Evolutionary conservation across 257 asterid species (phyloP), one percentile per base, ranked within the genome.

Genomic region (Solanum piurae): DNA sequence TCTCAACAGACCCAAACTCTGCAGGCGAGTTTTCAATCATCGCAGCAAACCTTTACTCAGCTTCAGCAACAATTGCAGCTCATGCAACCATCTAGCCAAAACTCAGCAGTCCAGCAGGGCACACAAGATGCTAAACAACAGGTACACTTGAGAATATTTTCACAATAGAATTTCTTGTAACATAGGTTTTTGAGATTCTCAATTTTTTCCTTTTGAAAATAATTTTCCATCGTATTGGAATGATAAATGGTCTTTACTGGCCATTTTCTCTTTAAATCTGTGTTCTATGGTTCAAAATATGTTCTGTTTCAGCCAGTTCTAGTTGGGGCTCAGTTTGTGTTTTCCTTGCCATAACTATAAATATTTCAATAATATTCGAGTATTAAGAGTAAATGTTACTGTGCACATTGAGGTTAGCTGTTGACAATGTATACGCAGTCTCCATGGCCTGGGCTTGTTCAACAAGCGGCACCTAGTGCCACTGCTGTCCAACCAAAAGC

Each of bases 11-110:
- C 95, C 83, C 98, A 95, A 90, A 93, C 93, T 87, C 94, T 96
- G 64, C 98, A 96, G 93, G 99, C 98, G 58, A 94, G 98, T 58
- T 94, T 94, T 89, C 99, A 96, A 85, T 94, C 98, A 29, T 96
- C 98, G 8, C 98, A 94, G 87, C 97, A 94, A 90, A 91, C 98
- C 64, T 90, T 96, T 76, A 92, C 95, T 89, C 98, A 96, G 93
- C 95, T 96, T 89, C 99, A 96, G 89, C 98, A 95, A 90, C 99
- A 96, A 90, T 31, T 95, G 89, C 98, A 94, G 90, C 94, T 92
- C 91, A 92, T 94, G 89, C 98, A 95, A 83, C 98, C 98, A n/a
- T 87, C 98, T 11, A 93, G 89, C 88, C 96, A 91, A 84, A 93
- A 84, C 90, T 80, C 88, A 89, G 85, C 92, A 25, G 84, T 93